Percentiles rank a stretch among this genome's conserved stretches.
Evolutionary conservation across 192 early-diverging fungal genomes (phyloP).

Genomic region (Backusella tarrabulga): DNA sequence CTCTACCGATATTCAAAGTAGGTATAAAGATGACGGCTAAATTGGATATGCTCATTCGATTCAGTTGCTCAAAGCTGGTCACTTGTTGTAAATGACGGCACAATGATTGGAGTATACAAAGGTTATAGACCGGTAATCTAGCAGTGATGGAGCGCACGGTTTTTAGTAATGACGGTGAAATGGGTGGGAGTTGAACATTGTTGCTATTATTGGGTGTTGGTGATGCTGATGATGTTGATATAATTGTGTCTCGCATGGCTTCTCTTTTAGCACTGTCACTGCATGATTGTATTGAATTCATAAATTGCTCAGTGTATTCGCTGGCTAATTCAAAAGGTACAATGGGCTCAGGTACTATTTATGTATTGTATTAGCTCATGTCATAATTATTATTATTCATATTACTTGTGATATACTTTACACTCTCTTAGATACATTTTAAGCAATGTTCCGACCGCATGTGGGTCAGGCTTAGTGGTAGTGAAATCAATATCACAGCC

Average conservation of each 20-base stretch:
- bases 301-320: slow-evolving; percentile 43
- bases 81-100: slow-evolving; percentile 55
- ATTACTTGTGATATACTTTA: slow-evolving; percentile 27
- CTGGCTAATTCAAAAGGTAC: slow-evolving; percentile 43
- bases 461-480: slow-evolving; percentile 45
- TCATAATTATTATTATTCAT: background rate
- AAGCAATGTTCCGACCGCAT: slow-evolving; percentile 57
- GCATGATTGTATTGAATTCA: slow-evolving; percentile 23
- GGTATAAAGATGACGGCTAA: slow-evolving; percentile 63
- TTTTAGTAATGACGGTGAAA: slow-evolving; percentile 25
- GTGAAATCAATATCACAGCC: slow-evolving; percentile 46
- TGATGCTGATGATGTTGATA: background rate
- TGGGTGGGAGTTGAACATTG: slow-evolving; percentile 14
- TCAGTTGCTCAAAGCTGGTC: slow-evolving; percentile 42
- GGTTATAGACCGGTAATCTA: slow-evolving; percentile 48
- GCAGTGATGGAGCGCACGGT: slow-evolving; percentile 35
- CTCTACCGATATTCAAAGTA: slow-evolving; percentile 50
- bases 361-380: too few relatives aligned
- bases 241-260: background rate
- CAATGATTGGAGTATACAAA: slow-evolving; percentile 48
- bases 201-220: background rate
- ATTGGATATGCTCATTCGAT: slow-evolving; percentile 61
- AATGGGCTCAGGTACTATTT: slow-evolving; percentile 49
- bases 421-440: slow-evolving; percentile 62
- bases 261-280: slow-evolving; percentile 17